Base-by-base conservation (phyloP, 345 rosid genomes). In the Hypericum androsaemum region DNA sequence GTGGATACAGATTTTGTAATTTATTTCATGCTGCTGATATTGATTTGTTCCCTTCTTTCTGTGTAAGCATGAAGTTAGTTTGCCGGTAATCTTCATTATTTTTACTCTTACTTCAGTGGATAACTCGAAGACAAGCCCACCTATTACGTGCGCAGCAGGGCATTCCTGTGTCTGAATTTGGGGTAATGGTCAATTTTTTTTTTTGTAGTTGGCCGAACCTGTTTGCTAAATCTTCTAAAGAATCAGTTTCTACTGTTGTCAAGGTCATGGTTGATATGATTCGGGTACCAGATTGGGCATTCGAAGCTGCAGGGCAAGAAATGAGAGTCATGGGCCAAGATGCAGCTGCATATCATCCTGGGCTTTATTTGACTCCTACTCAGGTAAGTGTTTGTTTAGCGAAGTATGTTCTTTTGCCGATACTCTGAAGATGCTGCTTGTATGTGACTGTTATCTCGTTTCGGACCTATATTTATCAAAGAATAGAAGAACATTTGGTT, bases 221-320 rank as follows among this genome's bases (percentile, higher is more conserved):
- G 8, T 50, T 47, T 47, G n/a, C 8, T 9, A 41, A 36, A 7
- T 6, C 36, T n/a, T 5, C 7, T 45, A 46, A 43, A 53, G 5
- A 11, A 42, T 45, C 13, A 13, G 0, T 56, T 22, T 53, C 36
- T 56, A 10, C 50, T 62, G 50, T 68, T 35, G 43, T 60, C 56
- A 67, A 94, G 97, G 85, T 94, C 69, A 65, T 94, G 56, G 89
- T 88, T 53, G 99, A 88, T 79, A 81, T 94, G 94, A 67, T 94
- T 52, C 75, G 89, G 54, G 97, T 88, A 56, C 97, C 99, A 42
- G 95, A 82, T 61, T 94, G 99, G 99, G 94, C 99, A 67, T 86
- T 88, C 74, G 97, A 94, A 77, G 99, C 99, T 45, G 94, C 99
- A 6, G 95, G 97, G 65, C 99, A 88, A 79, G 99, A 94, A 75